Conservation (phyloP, 1,284 basidiomycete species). For the Cryptococcus hybrid region DNA sequence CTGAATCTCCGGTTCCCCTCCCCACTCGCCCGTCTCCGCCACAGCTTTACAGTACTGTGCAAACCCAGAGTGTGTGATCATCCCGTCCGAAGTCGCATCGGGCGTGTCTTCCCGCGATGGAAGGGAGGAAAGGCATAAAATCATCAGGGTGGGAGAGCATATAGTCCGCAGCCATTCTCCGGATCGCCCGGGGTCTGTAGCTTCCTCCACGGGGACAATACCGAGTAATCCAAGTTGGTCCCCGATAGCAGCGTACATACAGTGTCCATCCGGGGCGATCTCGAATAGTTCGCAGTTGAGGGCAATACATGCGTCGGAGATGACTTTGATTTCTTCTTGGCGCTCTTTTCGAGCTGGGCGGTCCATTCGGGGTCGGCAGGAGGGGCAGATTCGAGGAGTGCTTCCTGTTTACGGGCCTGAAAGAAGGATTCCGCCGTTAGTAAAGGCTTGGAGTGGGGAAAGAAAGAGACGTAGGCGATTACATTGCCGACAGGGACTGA, state of each 20-base stretch:
- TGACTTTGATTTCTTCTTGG: conserved; percentile 68
- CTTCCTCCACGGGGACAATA: conserved; percentile 22
- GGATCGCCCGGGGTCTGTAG: conserved; percentile 50
- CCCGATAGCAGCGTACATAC: conserved; percentile 88
- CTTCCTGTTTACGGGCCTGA: conserved; percentile 74
- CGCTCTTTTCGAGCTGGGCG: conserved; percentile 57
- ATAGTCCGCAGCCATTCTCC: conserved; percentile 73
- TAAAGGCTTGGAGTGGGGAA: neutral
- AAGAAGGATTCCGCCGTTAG: neutral
- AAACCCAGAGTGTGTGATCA: conserved; percentile 72
- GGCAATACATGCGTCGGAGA: conserved; percentile 62
- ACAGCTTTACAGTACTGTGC: conserved; percentile 75
- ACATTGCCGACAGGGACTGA: no score
- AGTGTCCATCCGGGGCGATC: conserved; percentile 94
- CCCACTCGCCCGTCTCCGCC: conserved; percentile 85
- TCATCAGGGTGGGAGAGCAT: conserved; percentile 82
- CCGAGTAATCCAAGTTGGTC: conserved; percentile 60
- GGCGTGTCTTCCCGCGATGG: conserved; percentile 70
- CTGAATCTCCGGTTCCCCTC: conserved; percentile 61
- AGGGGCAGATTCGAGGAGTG: conserved; percentile 61
- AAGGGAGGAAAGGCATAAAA: conserved; percentile 91
- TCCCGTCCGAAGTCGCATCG: conserved; percentile 64
- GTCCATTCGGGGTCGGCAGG: conserved; percentile 63
- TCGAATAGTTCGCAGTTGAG: conserved; percentile 9
- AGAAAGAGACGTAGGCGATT: no score